Conservation (phyloP, 495 filamentous ascomycete genomes). For the Neurospora sp. region DNA sequence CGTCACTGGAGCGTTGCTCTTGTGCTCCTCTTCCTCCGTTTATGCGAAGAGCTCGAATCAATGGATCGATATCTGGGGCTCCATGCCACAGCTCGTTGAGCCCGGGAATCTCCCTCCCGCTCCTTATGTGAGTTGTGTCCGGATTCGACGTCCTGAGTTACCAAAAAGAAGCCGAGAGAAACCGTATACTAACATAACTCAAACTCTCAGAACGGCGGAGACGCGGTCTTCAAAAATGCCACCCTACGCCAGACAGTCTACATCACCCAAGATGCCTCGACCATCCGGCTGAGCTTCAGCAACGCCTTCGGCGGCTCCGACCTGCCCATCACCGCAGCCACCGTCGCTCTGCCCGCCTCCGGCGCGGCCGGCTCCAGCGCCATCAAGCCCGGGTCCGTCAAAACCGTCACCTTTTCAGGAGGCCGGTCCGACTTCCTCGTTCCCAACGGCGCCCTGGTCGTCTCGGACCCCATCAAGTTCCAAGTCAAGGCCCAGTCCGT, state of each 20-base stretch:
- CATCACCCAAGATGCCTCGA: slow-evolving; percentile 34
- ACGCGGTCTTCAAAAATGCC: slow-evolving; percentile 30
- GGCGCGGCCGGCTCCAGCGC: slow-evolving; percentile 29
- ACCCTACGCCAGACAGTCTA: slow-evolving; percentile 56
- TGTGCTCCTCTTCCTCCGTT: slow-evolving; percentile 2
- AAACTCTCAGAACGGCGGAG: slow-evolving; percentile 14
- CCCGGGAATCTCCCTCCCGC: slow-evolving; percentile 40
- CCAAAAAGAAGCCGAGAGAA: background rate
- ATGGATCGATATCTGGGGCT: slow-evolving; percentile 49
- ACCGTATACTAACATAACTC: background rate
- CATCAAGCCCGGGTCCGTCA: slow-evolving; percentile 32
- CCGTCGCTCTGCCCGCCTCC: slow-evolving; percentile 39
- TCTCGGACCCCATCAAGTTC: slow-evolving; percentile 51
- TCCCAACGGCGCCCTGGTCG: slow-evolving; percentile 43
- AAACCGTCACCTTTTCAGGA: slow-evolving; percentile 42
- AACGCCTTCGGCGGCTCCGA: slow-evolving; percentile 50
- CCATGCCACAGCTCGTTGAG: slow-evolving; percentile 51
- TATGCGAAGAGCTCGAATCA: slow-evolving; percentile 20
- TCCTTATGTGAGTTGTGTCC: slow-evolving; percentile 39
- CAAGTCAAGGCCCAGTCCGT: slow-evolving; percentile 30
- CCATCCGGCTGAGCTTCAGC: slow-evolving; percentile 46
- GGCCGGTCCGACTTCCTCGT: slow-evolving; percentile 32
- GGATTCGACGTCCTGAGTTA: background rate
- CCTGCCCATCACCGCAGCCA: slow-evolving; percentile 45
- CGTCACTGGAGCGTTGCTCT: slow-evolving; percentile 9